These are phyloP conservation scores for Trichoderma reesei DNA, from an alignment of 495 filamentous ascomycete species.

Conservation along the genomic window DNA sequence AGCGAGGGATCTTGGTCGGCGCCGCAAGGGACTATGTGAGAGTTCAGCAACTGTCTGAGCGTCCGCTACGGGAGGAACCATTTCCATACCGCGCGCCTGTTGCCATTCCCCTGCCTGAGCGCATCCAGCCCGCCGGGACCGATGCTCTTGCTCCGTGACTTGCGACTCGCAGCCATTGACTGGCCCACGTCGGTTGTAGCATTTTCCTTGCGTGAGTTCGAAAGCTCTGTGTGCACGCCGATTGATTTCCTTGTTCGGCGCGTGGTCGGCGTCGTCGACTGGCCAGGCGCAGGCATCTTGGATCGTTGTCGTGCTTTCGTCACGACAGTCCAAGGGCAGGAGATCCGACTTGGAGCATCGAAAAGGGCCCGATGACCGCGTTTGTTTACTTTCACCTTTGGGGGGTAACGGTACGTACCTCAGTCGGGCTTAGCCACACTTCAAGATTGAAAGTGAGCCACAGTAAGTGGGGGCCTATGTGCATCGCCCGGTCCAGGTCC, in stretches of 20 bases:
- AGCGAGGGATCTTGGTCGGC: constrained; percentile 41
- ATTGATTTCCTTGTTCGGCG: constrained; percentile 71
- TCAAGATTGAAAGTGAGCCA: neutral
- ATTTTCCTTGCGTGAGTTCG: constrained; percentile 60
- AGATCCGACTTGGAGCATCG: neutral
- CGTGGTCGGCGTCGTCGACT: constrained; percentile 40
- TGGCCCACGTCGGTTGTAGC: constrained; percentile 48
- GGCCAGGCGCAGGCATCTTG: constrained; percentile 37
- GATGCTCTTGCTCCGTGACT: constrained; percentile 88
- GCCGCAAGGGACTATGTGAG: constrained; percentile 38
- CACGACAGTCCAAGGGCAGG: neutral
- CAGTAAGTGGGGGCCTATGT: neutral
- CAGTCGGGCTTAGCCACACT: neutral
- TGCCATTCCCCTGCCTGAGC: constrained; percentile 67
- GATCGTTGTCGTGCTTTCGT: neutral
- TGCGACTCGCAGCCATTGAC: constrained; percentile 37
- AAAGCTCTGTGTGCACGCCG: constrained; percentile 50
- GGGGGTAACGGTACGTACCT: constrained; percentile 7
- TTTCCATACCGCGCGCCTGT: constrained; percentile 61
- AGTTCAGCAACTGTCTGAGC: constrained; percentile 11
- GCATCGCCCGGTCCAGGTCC: neutral
- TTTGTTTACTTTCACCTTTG: constrained; percentile 10
- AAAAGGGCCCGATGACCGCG: constrained; percentile 10
- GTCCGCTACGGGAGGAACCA: constrained; percentile 15
- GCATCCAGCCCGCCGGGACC: constrained; percentile 83